A percentile compares a stretch with the other conserved stretches of the same genome.
Evolutionary conservation across 768 basidiomycete genomes (phyloP).

Genomic region (Serendipita sp.): DNA sequence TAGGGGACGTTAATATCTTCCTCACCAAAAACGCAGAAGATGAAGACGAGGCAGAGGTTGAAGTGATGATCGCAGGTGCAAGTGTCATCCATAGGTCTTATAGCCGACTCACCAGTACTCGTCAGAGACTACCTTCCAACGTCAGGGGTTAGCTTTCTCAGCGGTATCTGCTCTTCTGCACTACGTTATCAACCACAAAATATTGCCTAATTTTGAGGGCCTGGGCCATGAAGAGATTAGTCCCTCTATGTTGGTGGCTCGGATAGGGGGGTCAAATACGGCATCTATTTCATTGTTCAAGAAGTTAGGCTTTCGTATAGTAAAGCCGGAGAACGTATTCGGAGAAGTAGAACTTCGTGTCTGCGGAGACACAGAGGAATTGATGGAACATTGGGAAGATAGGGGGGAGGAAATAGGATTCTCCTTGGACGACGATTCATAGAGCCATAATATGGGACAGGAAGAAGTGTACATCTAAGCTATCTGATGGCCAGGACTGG

Average conservation of each 20-base stretch:
- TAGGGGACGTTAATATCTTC: slow-evolving; percentile 89
- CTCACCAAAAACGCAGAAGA: slow-evolving; percentile 34
- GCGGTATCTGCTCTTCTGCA: slow-evolving; percentile 49
- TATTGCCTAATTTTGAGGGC: slow-evolving; percentile 18
- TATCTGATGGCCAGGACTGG: too few species aligned
- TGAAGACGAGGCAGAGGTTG: slow-evolving; percentile 53
- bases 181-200: slow-evolving; percentile 27
- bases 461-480: too few species aligned
- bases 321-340: slow-evolving; percentile 56
- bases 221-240: slow-evolving; percentile 11
- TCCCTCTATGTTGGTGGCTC: slow-evolving; percentile 35
- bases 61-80: slow-evolving; percentile 79
- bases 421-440: too few species aligned
- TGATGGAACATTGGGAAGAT: background rate
- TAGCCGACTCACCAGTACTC: slow-evolving; percentile 15
- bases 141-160: slow-evolving; percentile 47
- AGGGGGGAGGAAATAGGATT: background rate
- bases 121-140: slow-evolving; percentile 41
- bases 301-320: slow-evolving; percentile 56
- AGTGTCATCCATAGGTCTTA: slow-evolving; percentile 16
- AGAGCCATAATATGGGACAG: too few species aligned
- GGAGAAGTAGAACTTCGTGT: slow-evolving; percentile 68
- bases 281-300: slow-evolving; percentile 59
- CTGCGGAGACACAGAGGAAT: slow-evolving; percentile 9
- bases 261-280: slow-evolving; percentile 52